Percentiles rank a stretch among this genome's conserved stretches.
These are phyloP conservation scores for Aureobasidium sp. DNA, from an alignment of 2,329 filamentous ascomycete species.

Conservation along the genomic window DNA sequence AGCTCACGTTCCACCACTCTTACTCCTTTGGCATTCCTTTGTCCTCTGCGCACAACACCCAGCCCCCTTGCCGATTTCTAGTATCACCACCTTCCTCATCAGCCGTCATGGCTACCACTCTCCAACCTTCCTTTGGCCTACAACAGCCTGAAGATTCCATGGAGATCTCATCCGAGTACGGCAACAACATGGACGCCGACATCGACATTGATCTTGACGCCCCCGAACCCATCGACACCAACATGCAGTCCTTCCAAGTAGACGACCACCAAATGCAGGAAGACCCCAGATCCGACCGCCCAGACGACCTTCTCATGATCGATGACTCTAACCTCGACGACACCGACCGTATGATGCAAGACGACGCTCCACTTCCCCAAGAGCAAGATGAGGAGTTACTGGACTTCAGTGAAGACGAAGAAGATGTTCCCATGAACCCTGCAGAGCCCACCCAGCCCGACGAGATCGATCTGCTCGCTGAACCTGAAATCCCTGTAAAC, in stretches of 20 bases:
- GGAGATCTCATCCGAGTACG: slow-evolving; percentile 45
- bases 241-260: slow-evolving; percentile 13
- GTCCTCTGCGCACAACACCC: not conserved
- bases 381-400: slow-evolving; percentile 28
- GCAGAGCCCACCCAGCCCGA: not conserved
- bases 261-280: slow-evolving; percentile 51
- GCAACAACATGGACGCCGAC: slow-evolving; percentile 35
- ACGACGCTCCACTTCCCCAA: slow-evolving; percentile 2
- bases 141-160: slow-evolving; percentile 40
- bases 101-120: slow-evolving; percentile 14
- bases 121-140: slow-evolving; percentile 15
- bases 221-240: slow-evolving; percentile 16
- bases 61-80: not conserved
- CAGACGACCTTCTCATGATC: slow-evolving; percentile 23
- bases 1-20: not conserved
- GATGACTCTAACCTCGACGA: slow-evolving; percentile 18
- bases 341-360: slow-evolving; percentile 14
- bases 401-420: slow-evolving; percentile 27
- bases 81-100: not conserved
- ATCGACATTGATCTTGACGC: slow-evolving; percentile 54
- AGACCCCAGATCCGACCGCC: slow-evolving; percentile 34
- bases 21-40: not conserved
- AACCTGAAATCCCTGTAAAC: not conserved
- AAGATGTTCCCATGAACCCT: slow-evolving; percentile 13
- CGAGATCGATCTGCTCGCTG: not conserved